These are phyloP conservation scores for Ilex paraguariensis DNA, from an alignment of 305 asterid genomes.

Conservation along the genomic window DNA sequence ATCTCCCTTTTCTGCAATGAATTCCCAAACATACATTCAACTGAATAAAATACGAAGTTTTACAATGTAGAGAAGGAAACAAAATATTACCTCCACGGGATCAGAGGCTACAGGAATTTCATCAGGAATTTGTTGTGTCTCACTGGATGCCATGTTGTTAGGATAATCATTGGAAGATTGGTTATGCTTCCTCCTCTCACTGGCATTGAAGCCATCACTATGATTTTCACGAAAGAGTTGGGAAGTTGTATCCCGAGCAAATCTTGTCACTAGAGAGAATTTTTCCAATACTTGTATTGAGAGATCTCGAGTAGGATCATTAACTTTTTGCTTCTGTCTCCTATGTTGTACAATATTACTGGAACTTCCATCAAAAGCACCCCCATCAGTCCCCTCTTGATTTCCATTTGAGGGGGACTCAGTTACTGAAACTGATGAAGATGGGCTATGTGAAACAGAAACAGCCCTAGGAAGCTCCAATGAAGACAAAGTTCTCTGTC, in stretches of 20 bases:
- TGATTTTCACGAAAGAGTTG: slow-evolving; percentile 83
- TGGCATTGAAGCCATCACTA: slow-evolving; percentile 54
- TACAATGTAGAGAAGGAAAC: slow-evolving; percentile 7
- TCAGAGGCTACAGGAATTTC: slow-evolving; percentile 62
- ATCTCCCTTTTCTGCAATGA: not conserved
- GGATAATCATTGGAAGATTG: slow-evolving; percentile 35
- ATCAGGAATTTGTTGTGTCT: slow-evolving; percentile 32
- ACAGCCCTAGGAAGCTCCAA: slow-evolving; percentile 89
- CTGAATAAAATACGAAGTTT: slow-evolving; percentile 1
- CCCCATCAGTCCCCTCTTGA: slow-evolving; percentile 30
- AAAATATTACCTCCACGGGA: slow-evolving; percentile 61
- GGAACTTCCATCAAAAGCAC: slow-evolving; percentile 38
- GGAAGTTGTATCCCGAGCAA: slow-evolving; percentile 99
- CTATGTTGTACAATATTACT: slow-evolving; percentile 48
- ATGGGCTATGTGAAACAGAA: slow-evolving; percentile 45
- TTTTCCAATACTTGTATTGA: slow-evolving; percentile 95
- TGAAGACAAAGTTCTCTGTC: slow-evolving; percentile 87
- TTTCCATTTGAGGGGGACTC: slow-evolving; percentile 40
- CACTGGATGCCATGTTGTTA: slow-evolving; percentile 26
- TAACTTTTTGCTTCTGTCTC: slow-evolving; percentile 53
- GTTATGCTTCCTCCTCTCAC: slow-evolving; percentile 49
- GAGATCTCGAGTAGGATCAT: slow-evolving; percentile 89
- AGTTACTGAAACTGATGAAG: slow-evolving; percentile 36
- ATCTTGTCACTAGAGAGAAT: slow-evolving; percentile 93
- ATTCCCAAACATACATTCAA: not conserved